Evolutionary conservation across 176 grass and related monocot species (phyloP), one percentile per base, ranked within the genome.

Genomic region (Lolium multiflorum): DNA sequence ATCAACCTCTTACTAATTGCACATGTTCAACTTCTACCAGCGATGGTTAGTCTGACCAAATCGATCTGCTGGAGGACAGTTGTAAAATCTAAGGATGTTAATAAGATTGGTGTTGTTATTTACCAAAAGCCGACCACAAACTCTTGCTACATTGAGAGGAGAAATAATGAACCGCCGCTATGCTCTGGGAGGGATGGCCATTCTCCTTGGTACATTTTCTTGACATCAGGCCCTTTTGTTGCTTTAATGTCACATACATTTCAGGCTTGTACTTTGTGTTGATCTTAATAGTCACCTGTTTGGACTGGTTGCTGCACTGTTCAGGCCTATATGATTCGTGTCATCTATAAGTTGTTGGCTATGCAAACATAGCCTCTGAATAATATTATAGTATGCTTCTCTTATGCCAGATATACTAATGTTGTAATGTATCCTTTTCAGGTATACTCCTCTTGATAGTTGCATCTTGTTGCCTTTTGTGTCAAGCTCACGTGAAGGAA

Each of bases 61-160:
- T 96, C 92, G 2, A 86, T 98, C 16, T 96, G 97, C 87, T 98
- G 97, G 94, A 94, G 90, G 88, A 88, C 83, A 25, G 90, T 94
- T 44, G 82, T 89, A 71, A 98, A 74, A 81, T 94, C 93, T 60
- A 83, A 37, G 11, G 78, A 94, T 90, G 44, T 78, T 22, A 83
- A 90, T 86, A 88, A 86, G 80, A 96, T 98, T 35, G 94, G 97
- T 84, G 88, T 96, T 84, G 94, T 96, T 58, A 90, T 98, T 90
- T 98, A 98, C 82, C 94, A 98, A 83, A 98, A 98, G 48, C 88
- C 90, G 1, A 61, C 84, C 68, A 90, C 94, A 80, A 91, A 98
- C 84, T 84, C 88, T 74, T 98, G 92, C 87, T 96, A 94, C 66
- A 31, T 85, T 60, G 63, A 88, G 65, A 92, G 97, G 57, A 91